Evolutionary conservation across 768 basidiomycete genomes (phyloP), one percentile per base, ranked within the genome.

Genomic region (Termitomyces sp.): DNA sequence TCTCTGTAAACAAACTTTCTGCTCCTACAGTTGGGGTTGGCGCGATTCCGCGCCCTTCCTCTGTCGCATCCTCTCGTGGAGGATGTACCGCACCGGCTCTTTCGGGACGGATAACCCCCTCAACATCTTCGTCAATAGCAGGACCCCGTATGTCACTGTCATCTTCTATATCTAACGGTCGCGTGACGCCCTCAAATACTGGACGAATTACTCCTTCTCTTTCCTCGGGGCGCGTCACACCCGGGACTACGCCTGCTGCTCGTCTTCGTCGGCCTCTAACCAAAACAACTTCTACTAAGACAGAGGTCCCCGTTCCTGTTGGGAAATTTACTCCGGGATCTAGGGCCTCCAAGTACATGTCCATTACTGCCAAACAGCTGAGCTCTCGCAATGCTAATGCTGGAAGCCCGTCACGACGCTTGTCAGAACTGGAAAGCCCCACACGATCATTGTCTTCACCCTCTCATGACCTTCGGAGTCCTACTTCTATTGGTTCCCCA

Each of bases 351-450:
- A 91, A 88, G 71, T 95, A 94, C 70, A 78, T 89, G 37, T 85
- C 86, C 15, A 85, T 94, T 83, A 95, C 92, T 1, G 93, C 93
- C 0, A 85, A 88, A 69, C 91, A 94, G 66, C 81, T 96, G 61
- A 85, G 72, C 69, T 82, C 78, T 29, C 82, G 82, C 55, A 75
- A 75, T 60, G 63, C 68, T 49, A 64, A 62, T 49, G 58, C 68
- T 38, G 63, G 69, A 38, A 76, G 70, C 42, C 86, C 77, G 43
- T 59, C 72, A 1, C 70, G 68, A 20, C 59, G 60, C 15, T 62
- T 56, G 15, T 63, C 62, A 36, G 67, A 63, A 54, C 64, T 65
- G 45, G 62, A 70, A 15, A 72, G 68, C 63, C 73, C 72, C 12
- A 68, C 70, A 11, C 66, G 68, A 47, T 67, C 69, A 50, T 63